Percentiles rank a stretch among this genome's conserved stretches.
phyloP scores from a whole-genome alignment of 495 filamentous ascomycete species.

The Entonaema liquescens region DNA sequence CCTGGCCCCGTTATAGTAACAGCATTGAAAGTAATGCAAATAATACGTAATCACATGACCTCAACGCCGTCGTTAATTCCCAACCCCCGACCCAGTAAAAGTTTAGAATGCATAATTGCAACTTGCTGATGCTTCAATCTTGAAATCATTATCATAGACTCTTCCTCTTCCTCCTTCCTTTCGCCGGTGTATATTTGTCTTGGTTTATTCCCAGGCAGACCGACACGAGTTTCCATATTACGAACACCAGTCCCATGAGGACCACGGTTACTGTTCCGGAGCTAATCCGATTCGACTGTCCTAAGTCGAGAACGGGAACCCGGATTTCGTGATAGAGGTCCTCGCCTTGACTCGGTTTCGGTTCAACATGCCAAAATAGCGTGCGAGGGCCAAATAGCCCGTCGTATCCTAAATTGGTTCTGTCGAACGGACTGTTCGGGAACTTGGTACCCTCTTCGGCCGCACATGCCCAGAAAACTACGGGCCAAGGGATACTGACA shows the following conservation, averaged over 20 bases:
- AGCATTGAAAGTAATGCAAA: conserved; percentile 1
- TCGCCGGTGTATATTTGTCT: conserved; percentile 16
- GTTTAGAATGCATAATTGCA: conserved; percentile 4
- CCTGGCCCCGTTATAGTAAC: conserved; percentile 6
- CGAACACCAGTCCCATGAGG: conserved; percentile 76
- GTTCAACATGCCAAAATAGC: conserved; percentile 85
- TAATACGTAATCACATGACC: conserved; percentile 35
- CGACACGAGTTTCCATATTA: conserved; percentile 69
- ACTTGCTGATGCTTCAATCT: conserved; percentile 5
- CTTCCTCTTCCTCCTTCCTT: conserved; percentile 43
- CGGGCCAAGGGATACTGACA: conserved; percentile 72
- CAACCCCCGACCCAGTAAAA: conserved; percentile 1
- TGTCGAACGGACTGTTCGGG: conserved; percentile 84
- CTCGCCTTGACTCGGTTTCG: conserved; percentile 52
- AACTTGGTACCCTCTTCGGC: conserved; percentile 78
- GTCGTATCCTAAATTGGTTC: conserved; percentile 85
- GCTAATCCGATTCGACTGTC: conserved; percentile 68
- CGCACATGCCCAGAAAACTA: conserved; percentile 92
- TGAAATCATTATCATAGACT: conserved; percentile 30
- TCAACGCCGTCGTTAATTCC: conserved; percentile 13
- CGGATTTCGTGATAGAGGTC: conserved; percentile 66
- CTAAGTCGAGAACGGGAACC: conserved; percentile 80
- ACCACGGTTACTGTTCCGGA: conserved; percentile 75
- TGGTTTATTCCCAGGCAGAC: conserved; percentile 50
- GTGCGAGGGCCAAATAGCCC: conserved; percentile 80